Conservation (phyloP, 805 yeast genomes). For the Metschnikowia shivogae region DNA sequence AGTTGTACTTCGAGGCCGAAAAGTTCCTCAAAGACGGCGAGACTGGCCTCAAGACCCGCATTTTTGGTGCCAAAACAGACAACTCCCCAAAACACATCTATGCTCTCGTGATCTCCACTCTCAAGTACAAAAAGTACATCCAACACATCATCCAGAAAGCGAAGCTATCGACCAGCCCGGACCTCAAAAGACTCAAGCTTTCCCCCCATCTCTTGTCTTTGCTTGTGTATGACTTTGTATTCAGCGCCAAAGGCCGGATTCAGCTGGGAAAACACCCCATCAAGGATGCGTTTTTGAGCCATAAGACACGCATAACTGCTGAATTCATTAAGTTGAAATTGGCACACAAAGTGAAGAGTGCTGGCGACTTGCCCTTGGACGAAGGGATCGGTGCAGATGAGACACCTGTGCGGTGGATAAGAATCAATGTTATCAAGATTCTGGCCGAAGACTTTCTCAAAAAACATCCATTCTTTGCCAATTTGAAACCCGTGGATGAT, state of each 20-base stretch:
- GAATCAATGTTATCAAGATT: conserved; percentile 63
- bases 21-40: conserved; percentile 28
- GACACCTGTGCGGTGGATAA: conserved; percentile 77
- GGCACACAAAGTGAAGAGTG: conserved; percentile 57
- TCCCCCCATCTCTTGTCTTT: conserved; percentile 54
- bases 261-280: conserved; percentile 86
- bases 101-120: conserved; percentile 77
- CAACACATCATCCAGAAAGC: conserved; percentile 61
- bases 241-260: conserved; percentile 73
- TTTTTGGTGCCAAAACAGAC: conserved; percentile 32
- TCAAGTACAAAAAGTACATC: conserved; percentile 66
- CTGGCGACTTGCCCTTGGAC: conserved; percentile 42
- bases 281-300: conserved; percentile 73
- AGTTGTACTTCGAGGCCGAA: conserved; percentile 42
- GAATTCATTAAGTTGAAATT: conserved; percentile 77
- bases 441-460: conserved; percentile 34
- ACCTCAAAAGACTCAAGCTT: conserved; percentile 38
- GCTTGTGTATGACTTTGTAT: conserved; percentile 74
- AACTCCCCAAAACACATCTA: conserved; percentile 77
- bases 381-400: conserved; percentile 49
- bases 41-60: conserved; percentile 32
- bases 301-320: conserved; percentile 77
- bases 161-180: conserved; percentile 51
- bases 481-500: conserved; percentile 43
- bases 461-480: conserved; percentile 34